phyloP scores from a whole-genome alignment of 2,329 filamentous ascomycete species.

The Albifimbria verrucaria region DNA sequence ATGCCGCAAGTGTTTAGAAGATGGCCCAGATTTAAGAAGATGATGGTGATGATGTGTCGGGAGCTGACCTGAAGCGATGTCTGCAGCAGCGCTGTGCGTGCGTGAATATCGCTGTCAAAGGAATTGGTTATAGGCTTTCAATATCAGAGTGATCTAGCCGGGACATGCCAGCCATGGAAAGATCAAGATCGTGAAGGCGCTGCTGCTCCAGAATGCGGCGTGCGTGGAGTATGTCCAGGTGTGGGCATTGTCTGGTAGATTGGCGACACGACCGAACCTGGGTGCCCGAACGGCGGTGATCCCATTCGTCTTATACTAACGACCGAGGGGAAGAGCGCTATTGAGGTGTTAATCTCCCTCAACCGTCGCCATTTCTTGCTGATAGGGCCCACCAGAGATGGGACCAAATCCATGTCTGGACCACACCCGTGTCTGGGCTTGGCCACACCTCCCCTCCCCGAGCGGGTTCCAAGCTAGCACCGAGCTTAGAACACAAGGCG shows the following conservation, averaged over 20 bases:
- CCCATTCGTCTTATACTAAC: conserved; percentile 34
- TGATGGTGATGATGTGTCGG: conserved; percentile 78
- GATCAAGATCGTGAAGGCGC: conserved; percentile 57
- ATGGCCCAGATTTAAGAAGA: conserved; percentile 68
- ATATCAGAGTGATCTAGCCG: conserved; percentile 54
- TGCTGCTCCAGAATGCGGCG: conserved; percentile 35
- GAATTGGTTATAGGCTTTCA: conserved; percentile 50
- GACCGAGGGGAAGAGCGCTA: neutral
- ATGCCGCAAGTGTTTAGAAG: conserved; percentile 64
- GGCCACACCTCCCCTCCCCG: too few species aligned
- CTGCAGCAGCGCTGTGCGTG: conserved; percentile 37
- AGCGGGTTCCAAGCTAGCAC: too few species aligned
- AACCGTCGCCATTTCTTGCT: neutral
- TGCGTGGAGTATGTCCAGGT: conserved; percentile 28
- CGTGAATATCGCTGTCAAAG: conserved; percentile 52
- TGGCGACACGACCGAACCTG: conserved; percentile 46
- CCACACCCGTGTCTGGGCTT: neutral
- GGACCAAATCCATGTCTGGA: too few species aligned
- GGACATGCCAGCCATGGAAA: conserved; percentile 47
- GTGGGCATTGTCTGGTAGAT: conserved; percentile 50
- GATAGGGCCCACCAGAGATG: neutral
- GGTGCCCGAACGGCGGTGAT: conserved; percentile 49
- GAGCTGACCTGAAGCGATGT: conserved; percentile 30
- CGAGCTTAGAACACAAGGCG: too few species aligned
- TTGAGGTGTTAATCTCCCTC: neutral